Evolutionary conservation across 2,329 filamentous ascomycete genomes (phyloP), one percentile per base, ranked within the genome.

Genomic region (Aspergillus sp.): DNA sequence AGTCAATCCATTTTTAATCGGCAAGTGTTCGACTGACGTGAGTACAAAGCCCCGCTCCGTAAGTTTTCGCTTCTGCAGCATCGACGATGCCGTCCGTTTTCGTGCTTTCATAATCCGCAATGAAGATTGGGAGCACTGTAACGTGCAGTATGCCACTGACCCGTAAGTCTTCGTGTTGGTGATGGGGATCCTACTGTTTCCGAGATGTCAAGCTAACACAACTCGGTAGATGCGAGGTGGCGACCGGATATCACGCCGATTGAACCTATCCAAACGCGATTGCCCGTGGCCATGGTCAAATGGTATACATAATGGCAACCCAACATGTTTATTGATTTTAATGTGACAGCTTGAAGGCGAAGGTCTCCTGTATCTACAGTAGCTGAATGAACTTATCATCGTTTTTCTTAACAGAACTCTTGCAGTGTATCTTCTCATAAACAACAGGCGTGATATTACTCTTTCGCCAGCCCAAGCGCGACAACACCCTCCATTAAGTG

Each of bases 51-150:
- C 71, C 33, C 72, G 74, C 41, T 76, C 70, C 33, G 73, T 81
- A n/a, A 69, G 75, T 31, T 81, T 82, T 63, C 77, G 79, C 8
- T 82, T 83, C 66, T 73, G 70, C 44, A 78, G 72, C 59, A 78
- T 82, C 56, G 69, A 73, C 23, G 68, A 81, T 53, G 79, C 80
- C 0, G 72, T 79, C 15, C 70, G 69, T 19, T 82, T 83, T 71
- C 76, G 74, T 55, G 67, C 70, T 2, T 57, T 68, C 23, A 66
- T 82, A 12, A 56, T 69, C 44, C 70, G 73, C 17, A 69, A 78
- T 40, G 60, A 66, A n/a, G 74, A 79, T 3, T 82, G 77, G 76
- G 77, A 81, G 60, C 72, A 74, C 17, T 80, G 78, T 66, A 76
- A 70, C 19, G 70, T 81, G 52, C 61, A 67, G 17, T 80, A 75